Evolutionary conservation across 805 yeast species (phyloP).

Genomic region (Candida fluviatilis): DNA sequence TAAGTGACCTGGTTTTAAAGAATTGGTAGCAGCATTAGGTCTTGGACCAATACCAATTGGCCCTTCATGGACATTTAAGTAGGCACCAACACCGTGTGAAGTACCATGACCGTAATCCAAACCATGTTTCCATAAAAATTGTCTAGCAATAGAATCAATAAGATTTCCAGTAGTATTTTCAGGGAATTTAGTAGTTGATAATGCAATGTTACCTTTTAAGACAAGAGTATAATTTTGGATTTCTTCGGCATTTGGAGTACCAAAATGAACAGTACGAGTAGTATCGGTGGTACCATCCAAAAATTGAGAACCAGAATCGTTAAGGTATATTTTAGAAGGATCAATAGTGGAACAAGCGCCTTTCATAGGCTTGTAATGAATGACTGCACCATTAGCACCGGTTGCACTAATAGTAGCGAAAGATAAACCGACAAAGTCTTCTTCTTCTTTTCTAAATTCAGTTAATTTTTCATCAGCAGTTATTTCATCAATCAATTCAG

Average conservation of each 20-base stretch:
- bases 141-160: conserved; percentile 57
- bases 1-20: conserved; percentile 50
- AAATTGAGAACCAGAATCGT: conserved; percentile 60
- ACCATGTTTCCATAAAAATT: conserved; percentile 52
- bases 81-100: conserved; percentile 63
- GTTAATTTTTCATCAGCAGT: conserved; percentile 51
- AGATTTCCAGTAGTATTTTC: conserved; percentile 51
- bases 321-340: conserved; percentile 49
- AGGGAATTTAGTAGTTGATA: conserved; percentile 49
- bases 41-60: conserved; percentile 61
- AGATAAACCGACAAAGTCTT: conserved; percentile 57
- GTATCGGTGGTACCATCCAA: conserved; percentile 64
- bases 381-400: conserved; percentile 73
- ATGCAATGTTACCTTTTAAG: conserved; percentile 52
- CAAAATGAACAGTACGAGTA: conserved; percentile 57
- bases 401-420: conserved; percentile 73
- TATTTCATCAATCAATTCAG: conserved; percentile 49
- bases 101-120: conserved; percentile 63
- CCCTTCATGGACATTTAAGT: conserved; percentile 58
- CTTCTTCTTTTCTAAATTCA: conserved; percentile 35
- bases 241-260: conserved; percentile 43
- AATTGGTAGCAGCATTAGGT: conserved; percentile 41
- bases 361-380: conserved; percentile 63
- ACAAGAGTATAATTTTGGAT: conserved; percentile 51
- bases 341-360: conserved; percentile 44